phyloP scores from a whole-genome alignment of 495 filamentous ascomycete genomes.

The Aspergillus panamensis region DNA sequence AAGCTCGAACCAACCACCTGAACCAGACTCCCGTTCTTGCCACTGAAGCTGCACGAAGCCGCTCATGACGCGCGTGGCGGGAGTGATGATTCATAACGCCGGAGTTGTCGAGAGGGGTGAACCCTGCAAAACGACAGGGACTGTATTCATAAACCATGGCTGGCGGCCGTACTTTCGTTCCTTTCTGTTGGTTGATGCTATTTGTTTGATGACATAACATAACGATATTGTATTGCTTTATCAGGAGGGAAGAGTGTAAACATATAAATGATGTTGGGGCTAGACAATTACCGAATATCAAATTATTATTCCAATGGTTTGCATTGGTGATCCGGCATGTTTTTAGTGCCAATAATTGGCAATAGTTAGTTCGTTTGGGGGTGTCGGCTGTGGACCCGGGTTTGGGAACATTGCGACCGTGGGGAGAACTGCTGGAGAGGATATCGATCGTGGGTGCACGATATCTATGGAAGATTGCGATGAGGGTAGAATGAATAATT shows the following conservation, averaged over 20 bases:
- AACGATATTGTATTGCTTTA: background rate
- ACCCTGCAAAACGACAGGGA: background rate
- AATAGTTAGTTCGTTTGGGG: conserved; percentile 15
- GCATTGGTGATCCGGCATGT: background rate
- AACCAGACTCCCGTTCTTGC: conserved; percentile 6
- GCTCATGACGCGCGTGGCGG: conserved; percentile 22
- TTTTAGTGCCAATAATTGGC: conserved; percentile 16
- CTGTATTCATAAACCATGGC: conserved; percentile 11
- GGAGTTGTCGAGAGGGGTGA: background rate
- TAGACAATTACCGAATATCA: background rate
- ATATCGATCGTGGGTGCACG: background rate
- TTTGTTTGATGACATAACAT: conserved; percentile 12
- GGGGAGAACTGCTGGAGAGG: background rate
- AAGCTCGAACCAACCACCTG: conserved; percentile 23
- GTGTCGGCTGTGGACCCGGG: background rate
- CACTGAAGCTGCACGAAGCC: background rate
- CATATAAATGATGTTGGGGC: conserved; percentile 7
- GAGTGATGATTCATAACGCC: conserved; percentile 21
- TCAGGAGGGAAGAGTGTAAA: background rate
- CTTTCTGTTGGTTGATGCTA: background rate
- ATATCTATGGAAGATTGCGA: background rate
- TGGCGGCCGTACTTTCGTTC: background rate
- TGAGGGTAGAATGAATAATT: background rate
- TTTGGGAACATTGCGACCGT: conserved; percentile 4
- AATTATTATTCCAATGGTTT: background rate